phyloP scores from a whole-genome alignment of 768 basidiomycete genomes.

The Psilocybe azurescens region DNA sequence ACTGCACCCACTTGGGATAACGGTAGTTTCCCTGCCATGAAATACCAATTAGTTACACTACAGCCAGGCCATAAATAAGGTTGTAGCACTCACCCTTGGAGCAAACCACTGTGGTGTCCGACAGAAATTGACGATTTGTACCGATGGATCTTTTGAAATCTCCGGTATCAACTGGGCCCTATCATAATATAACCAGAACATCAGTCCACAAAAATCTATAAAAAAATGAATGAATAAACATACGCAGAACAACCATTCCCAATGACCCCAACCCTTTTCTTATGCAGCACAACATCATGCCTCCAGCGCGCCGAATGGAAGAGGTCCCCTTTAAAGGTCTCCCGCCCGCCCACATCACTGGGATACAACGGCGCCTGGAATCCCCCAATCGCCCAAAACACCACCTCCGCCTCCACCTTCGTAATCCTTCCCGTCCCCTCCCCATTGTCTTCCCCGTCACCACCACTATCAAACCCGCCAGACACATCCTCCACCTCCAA shows the following conservation, averaged over 20 bases:
- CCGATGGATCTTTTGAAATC: constrained; percentile 53
- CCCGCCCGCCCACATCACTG: constrained; percentile 45
- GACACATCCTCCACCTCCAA: constrained; percentile 40
- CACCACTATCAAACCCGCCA: background rate
- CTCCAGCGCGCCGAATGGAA: constrained; percentile 66
- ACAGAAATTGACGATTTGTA: constrained; percentile 61
- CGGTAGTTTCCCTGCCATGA: constrained; percentile 38
- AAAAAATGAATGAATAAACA: constrained; percentile 27
- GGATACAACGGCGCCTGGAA: constrained; percentile 54
- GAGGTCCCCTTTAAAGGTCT: constrained; percentile 50
- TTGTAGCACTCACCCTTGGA: constrained; percentile 47
- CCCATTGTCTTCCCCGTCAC: background rate
- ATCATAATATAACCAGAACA: constrained; percentile 10
- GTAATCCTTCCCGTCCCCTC: constrained; percentile 33
- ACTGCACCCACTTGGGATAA: constrained; percentile 52
- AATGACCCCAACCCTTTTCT: constrained; percentile 63
- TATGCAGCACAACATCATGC: constrained; percentile 54
- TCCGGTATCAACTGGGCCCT: constrained; percentile 67
- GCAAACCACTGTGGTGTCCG: constrained; percentile 65
- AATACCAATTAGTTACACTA: background rate
- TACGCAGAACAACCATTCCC: constrained; percentile 69
- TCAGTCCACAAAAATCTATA: background rate
- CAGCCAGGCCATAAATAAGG: background rate
- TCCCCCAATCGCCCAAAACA: constrained; percentile 57
- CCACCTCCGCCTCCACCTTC: constrained; percentile 43